Percentiles rank a stretch among this genome's conserved stretches.
Conservation (phyloP, 352 stramenopile species). For the Phytophthora pisi region DNA sequence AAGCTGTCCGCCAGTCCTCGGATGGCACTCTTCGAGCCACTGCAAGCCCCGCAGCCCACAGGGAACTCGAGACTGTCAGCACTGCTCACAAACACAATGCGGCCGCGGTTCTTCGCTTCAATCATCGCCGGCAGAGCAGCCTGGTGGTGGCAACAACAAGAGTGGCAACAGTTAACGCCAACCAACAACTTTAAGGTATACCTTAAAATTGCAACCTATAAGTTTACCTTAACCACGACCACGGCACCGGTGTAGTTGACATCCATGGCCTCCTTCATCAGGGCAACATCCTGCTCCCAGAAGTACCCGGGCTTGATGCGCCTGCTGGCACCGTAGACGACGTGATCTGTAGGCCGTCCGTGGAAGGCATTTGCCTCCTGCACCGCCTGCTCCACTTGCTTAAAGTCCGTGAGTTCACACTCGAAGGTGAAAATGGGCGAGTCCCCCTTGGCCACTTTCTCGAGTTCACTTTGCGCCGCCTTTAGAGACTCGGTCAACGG, state of each 20-base stretch:
- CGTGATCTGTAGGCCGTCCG: conserved; percentile 58
- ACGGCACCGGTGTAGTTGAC: conserved; percentile 70
- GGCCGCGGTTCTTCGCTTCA: conserved; percentile 40
- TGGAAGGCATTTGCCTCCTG: conserved; percentile 64
- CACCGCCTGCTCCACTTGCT: conserved; percentile 47
- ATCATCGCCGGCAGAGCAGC: conserved; percentile 65
- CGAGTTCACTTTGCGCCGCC: conserved; percentile 39
- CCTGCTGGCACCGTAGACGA: conserved; percentile 53
- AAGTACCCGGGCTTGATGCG: conserved; percentile 46
- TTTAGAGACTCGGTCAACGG: conserved; percentile 44
- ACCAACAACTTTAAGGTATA: background rate
- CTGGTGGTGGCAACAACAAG: conserved; percentile 26
- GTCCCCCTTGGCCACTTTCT: conserved; percentile 24
- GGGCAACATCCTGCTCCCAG: conserved; percentile 54
- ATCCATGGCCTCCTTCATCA: conserved; percentile 54
- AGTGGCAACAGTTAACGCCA: conserved; percentile 3
- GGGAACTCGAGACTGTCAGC: conserved; percentile 57
- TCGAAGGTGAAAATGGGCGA: conserved; percentile 40
- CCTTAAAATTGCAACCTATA: background rate
- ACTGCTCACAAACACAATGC: conserved; percentile 66
- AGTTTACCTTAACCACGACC: conserved; percentile 54
- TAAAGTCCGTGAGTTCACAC: conserved; percentile 49
- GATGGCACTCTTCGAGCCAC: conserved; percentile 90
- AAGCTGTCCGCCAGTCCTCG: conserved; percentile 92
- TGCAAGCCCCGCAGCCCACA: conserved; percentile 91